A percentile compares a stretch with the other conserved stretches of the same genome.
These are phyloP conservation scores for Berkeleyomyces rouxiae DNA, from an alignment of 2,329 filamentous ascomycete genomes.

Conservation along the genomic window DNA sequence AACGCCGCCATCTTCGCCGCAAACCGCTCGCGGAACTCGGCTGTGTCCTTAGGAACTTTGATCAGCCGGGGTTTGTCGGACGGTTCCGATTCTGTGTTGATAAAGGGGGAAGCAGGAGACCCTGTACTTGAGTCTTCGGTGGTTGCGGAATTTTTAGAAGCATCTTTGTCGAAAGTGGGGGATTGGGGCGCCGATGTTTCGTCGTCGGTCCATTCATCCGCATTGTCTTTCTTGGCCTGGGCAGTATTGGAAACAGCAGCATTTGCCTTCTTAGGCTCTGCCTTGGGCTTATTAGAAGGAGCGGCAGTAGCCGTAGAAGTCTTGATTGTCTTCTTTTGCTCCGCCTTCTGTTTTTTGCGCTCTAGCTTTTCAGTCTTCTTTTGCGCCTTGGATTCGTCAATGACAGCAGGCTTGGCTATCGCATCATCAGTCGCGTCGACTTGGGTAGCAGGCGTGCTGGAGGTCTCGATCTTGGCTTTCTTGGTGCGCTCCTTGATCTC, in stretches of 20 bases:
- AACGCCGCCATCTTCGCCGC: constrained; percentile 72
- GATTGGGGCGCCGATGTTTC: constrained; percentile 29
- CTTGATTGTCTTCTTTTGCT: background rate
- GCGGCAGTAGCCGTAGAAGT: constrained; percentile 14
- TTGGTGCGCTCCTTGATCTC: constrained; percentile 40
- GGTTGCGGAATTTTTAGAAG: constrained; percentile 24
- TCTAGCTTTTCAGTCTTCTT: constrained; percentile 34
- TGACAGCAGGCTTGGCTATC: constrained; percentile 22
- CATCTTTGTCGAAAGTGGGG: constrained; percentile 40
- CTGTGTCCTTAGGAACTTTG: constrained; percentile 52
- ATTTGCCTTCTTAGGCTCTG: constrained; percentile 14
- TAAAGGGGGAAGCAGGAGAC: constrained; percentile 36
- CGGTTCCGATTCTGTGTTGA: constrained; percentile 41
- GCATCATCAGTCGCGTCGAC: constrained; percentile 27
- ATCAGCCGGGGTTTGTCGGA: constrained; percentile 44
- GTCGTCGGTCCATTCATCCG: constrained; percentile 17
- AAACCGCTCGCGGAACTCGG: constrained; percentile 61
- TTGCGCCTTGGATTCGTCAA: constrained; percentile 28
- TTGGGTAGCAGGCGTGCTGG: constrained; percentile 16
- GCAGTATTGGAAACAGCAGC: constrained; percentile 7
- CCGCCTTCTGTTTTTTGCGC: constrained; percentile 26
- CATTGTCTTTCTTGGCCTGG: constrained; percentile 6
- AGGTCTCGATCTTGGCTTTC: constrained; percentile 15
- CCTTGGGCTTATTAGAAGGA: constrained; percentile 7
- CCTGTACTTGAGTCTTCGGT: constrained; percentile 35